These are phyloP conservation scores for Rhodotorula sp. DNA, from an alignment of 1,284 basidiomycete species.

Conservation along the genomic window DNA sequence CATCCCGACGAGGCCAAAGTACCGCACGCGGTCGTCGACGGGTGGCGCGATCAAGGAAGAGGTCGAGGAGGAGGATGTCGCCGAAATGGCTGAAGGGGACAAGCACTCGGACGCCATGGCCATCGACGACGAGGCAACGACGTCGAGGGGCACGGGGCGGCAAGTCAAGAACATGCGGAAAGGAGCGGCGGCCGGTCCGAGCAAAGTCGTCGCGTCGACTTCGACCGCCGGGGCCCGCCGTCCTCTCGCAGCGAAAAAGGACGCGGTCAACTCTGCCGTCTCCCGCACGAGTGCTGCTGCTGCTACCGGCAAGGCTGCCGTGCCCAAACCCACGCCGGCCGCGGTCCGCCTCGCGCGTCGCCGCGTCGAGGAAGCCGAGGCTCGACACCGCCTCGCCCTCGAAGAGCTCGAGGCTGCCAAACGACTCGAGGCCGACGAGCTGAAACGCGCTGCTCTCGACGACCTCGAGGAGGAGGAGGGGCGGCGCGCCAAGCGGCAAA, in stretches of 20 bases:
- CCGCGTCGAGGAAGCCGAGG: constrained; percentile 33
- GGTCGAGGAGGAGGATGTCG: constrained; percentile 23
- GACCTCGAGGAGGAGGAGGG: constrained; percentile 17
- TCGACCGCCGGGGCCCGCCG: constrained; percentile 18
- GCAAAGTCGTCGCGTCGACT: constrained; percentile 20
- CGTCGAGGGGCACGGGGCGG: constrained; percentile 15
- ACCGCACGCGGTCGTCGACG: constrained; percentile 37
- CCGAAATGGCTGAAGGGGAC: background rate
- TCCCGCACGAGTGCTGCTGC: background rate
- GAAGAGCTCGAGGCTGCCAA: constrained; percentile 27
- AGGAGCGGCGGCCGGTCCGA: constrained; percentile 7
- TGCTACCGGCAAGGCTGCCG: constrained; percentile 8
- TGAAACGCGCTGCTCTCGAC: constrained; percentile 23
- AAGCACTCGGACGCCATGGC: constrained; percentile 37
- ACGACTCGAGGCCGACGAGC: constrained; percentile 20
- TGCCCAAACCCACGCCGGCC: constrained; percentile 21
- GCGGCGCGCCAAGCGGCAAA: constrained; percentile 26
- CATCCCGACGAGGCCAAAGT: constrained; percentile 19
- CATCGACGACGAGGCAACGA: constrained; percentile 31
- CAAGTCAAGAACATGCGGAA: constrained; percentile 19
- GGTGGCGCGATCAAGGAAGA: constrained; percentile 31
- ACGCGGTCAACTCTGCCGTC: constrained; percentile 6
- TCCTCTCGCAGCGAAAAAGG: constrained; percentile 27
- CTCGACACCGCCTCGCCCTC: constrained; percentile 10
- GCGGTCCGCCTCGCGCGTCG: constrained; percentile 19